Evolutionary conservation across 768 basidiomycete species (phyloP).

Genomic region (Strobilomyces confusus): DNA sequence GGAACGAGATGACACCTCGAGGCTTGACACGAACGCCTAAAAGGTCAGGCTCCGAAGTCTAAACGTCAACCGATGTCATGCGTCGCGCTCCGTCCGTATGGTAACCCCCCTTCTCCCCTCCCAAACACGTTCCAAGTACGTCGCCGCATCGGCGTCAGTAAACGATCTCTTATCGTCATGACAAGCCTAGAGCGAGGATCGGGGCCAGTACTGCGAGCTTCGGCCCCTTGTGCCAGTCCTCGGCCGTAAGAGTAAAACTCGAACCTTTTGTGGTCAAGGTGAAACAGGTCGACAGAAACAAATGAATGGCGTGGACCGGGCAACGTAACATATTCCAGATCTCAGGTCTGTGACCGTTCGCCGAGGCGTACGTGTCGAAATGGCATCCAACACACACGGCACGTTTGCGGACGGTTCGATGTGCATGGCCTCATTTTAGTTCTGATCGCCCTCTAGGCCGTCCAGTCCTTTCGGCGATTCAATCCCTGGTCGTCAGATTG

Average conservation of each 20-base stretch:
- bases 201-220: neutral
- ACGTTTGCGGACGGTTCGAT: neutral
- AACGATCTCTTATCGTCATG: constrained; percentile 3
- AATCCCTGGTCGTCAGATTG: neutral
- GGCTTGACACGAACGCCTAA: neutral
- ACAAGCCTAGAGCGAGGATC: constrained; percentile 4
- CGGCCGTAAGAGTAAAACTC: constrained; percentile 3
- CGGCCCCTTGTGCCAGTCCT: neutral
- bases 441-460: constrained; percentile 5
- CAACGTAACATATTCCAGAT: neutral
- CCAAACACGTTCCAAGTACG: constrained; percentile 9
- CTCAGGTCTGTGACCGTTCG: neutral
- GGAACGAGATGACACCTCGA: constrained; percentile 7
- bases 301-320: neutral
- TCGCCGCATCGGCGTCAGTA: neutral
- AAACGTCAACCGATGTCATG: constrained; percentile 6
- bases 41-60: constrained; percentile 10
- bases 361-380: neutral
- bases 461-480: neutral
- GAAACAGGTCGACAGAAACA: constrained; percentile 3
- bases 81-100: neutral
- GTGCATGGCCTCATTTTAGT: constrained; percentile 4
- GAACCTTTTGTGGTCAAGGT: neutral
- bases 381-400: neutral
- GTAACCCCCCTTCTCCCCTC: too few relatives aligned